These are phyloP conservation scores for Proliferodiscus dingleyae DNA, from an alignment of 2,329 filamentous ascomycete genomes.

Conservation along the genomic window DNA sequence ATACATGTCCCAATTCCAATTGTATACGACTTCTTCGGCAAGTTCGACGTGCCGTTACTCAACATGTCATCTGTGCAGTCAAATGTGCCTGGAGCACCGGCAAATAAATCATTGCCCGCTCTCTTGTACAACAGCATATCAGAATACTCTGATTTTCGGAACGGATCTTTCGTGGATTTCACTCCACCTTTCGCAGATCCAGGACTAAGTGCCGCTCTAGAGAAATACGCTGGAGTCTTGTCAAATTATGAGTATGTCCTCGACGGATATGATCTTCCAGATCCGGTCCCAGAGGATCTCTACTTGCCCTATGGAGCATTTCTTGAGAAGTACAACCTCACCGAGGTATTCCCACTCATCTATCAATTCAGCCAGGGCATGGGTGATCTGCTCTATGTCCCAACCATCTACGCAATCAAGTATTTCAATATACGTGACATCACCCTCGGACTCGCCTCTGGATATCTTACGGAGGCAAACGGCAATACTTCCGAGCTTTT, in stretches of 20 bases:
- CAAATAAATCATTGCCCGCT: too few relatives aligned
- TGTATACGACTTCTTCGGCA: background rate
- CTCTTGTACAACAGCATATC: too few relatives aligned
- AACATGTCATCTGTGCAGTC: too few relatives aligned
- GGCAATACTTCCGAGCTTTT: constrained; percentile 1
- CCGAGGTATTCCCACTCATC: constrained; percentile 37
- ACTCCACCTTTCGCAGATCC: background rate
- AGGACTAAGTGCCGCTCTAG: background rate
- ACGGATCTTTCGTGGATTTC: background rate
- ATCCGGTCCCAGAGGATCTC: constrained; percentile 14
- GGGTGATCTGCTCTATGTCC: constrained; percentile 37
- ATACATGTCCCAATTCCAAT: background rate
- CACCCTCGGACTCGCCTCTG: background rate
- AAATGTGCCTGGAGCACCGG: too few relatives aligned
- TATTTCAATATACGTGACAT: constrained; percentile 1
- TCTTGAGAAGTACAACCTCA: constrained; percentile 29
- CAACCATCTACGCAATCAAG: constrained; percentile 42
- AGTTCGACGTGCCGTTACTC: too few relatives aligned
- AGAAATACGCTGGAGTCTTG: background rate
- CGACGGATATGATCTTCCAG: constrained; percentile 37
- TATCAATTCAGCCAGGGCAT: constrained; percentile 39
- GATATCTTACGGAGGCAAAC: background rate
- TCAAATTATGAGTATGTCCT: constrained; percentile 2
- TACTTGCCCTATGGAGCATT: constrained; percentile 11
- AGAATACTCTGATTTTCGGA: background rate